Conservation (phyloP, 805 yeast genomes). For the Lipomyces mesembrius region DNA sequence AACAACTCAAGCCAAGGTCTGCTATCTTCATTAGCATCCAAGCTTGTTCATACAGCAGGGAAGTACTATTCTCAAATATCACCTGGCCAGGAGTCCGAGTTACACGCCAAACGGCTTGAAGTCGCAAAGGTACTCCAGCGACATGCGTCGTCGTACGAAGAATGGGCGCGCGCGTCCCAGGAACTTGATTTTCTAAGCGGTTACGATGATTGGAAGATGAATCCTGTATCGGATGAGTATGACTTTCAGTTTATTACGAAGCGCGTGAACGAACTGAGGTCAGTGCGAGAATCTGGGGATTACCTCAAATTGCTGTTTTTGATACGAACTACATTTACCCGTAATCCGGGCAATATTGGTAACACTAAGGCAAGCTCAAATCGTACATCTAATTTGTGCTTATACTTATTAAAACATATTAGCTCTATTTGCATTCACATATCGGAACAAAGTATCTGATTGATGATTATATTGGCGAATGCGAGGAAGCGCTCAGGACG, state of each 20-base stretch:
- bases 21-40: neutral
- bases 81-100: conserved; percentile 4
- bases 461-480: conserved; percentile 82
- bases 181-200: conserved; percentile 66
- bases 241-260: conserved; percentile 66
- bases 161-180: conserved; percentile 70
- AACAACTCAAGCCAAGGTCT: neutral
- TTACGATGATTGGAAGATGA: conserved; percentile 73
- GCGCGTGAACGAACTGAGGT: conserved; percentile 59
- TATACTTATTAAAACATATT: conserved; percentile 5
- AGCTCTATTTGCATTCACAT: conserved; percentile 72
- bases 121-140: conserved; percentile 24
- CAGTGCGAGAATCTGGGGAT: conserved; percentile 63
- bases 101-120: conserved; percentile 15
- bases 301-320: conserved; percentile 66
- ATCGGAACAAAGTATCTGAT: conserved; percentile 85
- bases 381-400: neutral
- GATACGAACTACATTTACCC: conserved; percentile 80
- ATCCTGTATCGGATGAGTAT: conserved; percentile 63
- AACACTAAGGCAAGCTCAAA: conserved; percentile 54
- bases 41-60: neutral
- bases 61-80: conserved; percentile 4
- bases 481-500: conserved; percentile 55
- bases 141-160: conserved; percentile 44
- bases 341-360: conserved; percentile 88